phyloP scores from a whole-genome alignment of 129 eudicot species.

The Apium graveolens region DNA sequence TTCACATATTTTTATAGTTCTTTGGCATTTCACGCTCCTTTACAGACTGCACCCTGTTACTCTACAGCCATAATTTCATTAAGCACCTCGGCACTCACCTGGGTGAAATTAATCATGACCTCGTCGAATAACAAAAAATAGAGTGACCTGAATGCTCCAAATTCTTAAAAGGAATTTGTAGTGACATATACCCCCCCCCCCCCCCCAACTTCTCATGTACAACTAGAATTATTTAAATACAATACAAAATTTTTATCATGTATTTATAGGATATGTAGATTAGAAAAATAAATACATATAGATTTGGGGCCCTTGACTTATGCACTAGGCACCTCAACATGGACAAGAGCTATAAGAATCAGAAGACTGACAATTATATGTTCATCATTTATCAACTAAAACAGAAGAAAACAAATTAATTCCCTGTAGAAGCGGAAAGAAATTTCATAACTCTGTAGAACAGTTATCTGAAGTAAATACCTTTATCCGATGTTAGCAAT shows the following conservation, averaged over 20 bases:
- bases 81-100: background rate
- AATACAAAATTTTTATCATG: background rate
- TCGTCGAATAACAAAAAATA: background rate
- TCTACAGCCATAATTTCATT: background rate
- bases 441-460: background rate
- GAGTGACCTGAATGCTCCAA: background rate
- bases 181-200: background rate
- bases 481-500: slow-evolving; percentile 14
- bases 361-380: background rate
- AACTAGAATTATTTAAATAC: background rate
- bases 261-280: background rate
- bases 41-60: background rate
- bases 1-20: background rate
- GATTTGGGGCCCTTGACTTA: background rate
- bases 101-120: background rate
- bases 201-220: background rate
- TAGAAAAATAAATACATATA: background rate
- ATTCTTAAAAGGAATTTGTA: background rate
- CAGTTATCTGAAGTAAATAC: slow-evolving; percentile 13
- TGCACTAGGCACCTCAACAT: background rate
- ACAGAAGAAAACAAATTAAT: background rate
- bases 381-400: background rate
- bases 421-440: background rate
- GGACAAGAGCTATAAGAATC: background rate
- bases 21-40: background rate